These are phyloP conservation scores for Dunaliella primolecta DNA, from an alignment of 139 green algal genomes.

Conservation along the genomic window DNA sequence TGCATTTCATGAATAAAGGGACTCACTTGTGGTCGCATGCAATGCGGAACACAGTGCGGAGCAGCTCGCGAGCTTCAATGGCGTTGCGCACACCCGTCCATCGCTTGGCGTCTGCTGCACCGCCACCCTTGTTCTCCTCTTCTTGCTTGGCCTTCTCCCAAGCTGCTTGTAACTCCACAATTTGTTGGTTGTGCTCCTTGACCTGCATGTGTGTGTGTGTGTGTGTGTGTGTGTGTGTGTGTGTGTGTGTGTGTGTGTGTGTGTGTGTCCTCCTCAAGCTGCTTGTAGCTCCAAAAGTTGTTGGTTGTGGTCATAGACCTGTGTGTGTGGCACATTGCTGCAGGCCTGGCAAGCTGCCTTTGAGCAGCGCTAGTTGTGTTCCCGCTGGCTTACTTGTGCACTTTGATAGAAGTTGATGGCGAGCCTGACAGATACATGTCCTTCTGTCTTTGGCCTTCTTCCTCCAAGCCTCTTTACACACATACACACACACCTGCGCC, in stretches of 20 bases:
- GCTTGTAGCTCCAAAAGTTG: neutral
- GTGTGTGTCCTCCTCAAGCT: neutral
- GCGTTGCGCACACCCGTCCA: slow-evolving; percentile 67
- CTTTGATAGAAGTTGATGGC: too few relatives aligned
- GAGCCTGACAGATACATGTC: too few relatives aligned
- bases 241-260: too few relatives aligned
- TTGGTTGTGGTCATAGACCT: neutral
- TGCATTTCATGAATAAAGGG: too few relatives aligned
- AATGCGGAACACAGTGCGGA: slow-evolving; percentile 66
- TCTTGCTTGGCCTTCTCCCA: slow-evolving; percentile 62
- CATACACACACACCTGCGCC: slow-evolving; percentile 8
- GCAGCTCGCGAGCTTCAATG: slow-evolving; percentile 63
- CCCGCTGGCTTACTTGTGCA: too few relatives aligned
- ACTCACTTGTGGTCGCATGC: slow-evolving; percentile 61
- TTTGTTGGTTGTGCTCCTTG: slow-evolving; percentile 31
- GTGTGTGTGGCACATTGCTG: neutral
- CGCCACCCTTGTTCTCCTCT: slow-evolving; percentile 64
- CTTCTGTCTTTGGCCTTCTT: too few relatives aligned
- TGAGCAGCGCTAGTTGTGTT: too few relatives aligned
- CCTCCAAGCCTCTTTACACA: too few relatives aligned
- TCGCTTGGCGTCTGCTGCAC: slow-evolving; percentile 60
- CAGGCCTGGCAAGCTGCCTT: too few relatives aligned
- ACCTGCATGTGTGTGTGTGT: too few relatives aligned
- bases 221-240: too few relatives aligned
- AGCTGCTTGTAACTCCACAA: slow-evolving; percentile 53